Base-by-base conservation (phyloP, 129 eudicot species). In the Flaveria sonorensis region DNA sequence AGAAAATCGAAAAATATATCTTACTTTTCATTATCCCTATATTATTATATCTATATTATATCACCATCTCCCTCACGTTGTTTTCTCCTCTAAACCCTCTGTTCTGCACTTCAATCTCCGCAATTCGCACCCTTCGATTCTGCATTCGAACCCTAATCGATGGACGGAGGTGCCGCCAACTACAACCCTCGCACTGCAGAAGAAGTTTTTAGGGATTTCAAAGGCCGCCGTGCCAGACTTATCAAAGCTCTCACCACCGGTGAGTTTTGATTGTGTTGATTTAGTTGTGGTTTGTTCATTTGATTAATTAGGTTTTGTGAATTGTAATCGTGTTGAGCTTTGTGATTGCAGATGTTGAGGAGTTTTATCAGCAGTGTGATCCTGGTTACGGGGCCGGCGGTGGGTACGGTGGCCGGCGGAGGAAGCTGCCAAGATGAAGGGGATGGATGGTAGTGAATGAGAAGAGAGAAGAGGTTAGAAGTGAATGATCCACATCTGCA, bases 221-320 rank as follows among this genome's bases (percentile, higher is more conserved):
- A 90, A 78, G 91, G 91, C 19, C 86, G 96, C 18, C 78, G 89
- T 42, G 77, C 88, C 71, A 94, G 92, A 50, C 45, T 91, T 30
- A 88, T 91, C 78, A 88, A 85, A 81, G 97, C 97, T 73, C 97
- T 91, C 20, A 91, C 94, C 39, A 73, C 90, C n/a, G 97, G 97
- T 91, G 13, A 43, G 62, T 39, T 70, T 1, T 30, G 36, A 30
- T 30, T 30, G 4, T 30, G 6, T 30, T 30, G 36, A 13, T 23
- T 6, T 13, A 1, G 3, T 1, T 21, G 6, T 19, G 60, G 46
- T 3, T 51, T 19, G 32, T 43, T 72, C 18, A 1, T 26, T 64
- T 4, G 14, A n/a, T 75, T 59, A 4, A 24, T 52, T 45, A 64
- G 32, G 10, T 30, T 36, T 20, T 57, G 8, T 36, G 40, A 36